phyloP scores from a whole-genome alignment of 345 rosid genomes.

The Eucalyptus curtisii region DNA sequence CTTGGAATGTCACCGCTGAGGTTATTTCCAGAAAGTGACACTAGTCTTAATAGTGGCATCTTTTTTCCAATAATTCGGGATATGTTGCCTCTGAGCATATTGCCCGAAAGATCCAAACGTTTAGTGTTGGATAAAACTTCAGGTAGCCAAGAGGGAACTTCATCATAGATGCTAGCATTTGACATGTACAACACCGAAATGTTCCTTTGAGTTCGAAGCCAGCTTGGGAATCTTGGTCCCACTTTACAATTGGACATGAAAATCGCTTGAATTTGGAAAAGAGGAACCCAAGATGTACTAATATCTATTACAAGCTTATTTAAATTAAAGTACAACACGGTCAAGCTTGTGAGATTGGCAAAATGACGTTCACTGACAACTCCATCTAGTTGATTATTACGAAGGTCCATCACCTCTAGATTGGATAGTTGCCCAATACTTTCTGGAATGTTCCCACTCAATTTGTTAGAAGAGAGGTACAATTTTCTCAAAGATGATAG shows the following conservation, averaged over 20 bases:
- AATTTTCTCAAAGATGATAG: not conserved
- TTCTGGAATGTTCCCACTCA: not conserved
- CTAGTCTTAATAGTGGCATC: not conserved
- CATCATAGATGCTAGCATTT: not conserved
- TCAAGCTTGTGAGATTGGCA: conserved; percentile 1
- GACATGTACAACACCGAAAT: not conserved
- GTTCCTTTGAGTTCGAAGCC: not conserved
- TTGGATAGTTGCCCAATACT: not conserved
- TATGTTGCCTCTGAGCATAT: not conserved
- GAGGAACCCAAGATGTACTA: not conserved
- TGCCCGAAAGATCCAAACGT: not conserved
- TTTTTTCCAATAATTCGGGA: not conserved
- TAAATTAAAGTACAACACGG: accelerated
- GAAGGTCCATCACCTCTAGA: not conserved
- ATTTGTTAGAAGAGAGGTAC: not conserved
- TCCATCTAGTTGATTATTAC: not conserved
- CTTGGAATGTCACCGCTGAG: not conserved
- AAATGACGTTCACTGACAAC: conserved; percentile 4
- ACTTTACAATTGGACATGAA: not conserved
- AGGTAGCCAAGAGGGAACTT: not conserved
- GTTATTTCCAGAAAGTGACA: not conserved
- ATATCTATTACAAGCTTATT: not conserved
- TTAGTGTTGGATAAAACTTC: accelerated
- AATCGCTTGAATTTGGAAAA: not conserved
- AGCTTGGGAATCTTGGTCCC: not conserved